Percentiles rank a stretch among this genome's conserved stretches.
phyloP scores from a whole-genome alignment of 768 basidiomycete species.

The Trametes punicea region DNA sequence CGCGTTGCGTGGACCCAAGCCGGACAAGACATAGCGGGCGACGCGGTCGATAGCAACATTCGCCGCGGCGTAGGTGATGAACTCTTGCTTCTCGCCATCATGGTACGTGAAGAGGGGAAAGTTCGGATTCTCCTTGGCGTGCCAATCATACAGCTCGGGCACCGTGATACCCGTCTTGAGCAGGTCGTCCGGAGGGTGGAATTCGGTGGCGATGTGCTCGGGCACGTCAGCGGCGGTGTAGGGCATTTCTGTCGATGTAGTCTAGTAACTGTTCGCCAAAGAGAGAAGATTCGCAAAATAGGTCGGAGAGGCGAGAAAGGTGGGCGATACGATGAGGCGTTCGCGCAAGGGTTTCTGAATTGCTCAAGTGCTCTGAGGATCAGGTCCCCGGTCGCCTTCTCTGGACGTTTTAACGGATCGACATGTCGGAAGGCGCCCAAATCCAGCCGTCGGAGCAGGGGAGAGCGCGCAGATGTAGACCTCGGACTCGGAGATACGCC shows the following conservation, averaged over 20 bases:
- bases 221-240: slow-evolving; percentile 1
- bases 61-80: slow-evolving; percentile 26
- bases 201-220: not conserved
- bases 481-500: no score
- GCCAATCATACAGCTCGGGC: slow-evolving; percentile 36
- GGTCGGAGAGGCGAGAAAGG: no score
- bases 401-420: no score
- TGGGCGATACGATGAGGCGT: no score
- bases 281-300: no score
- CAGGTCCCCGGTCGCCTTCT: no score
- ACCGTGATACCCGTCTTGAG: slow-evolving; percentile 21
- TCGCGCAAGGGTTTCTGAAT: no score
- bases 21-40: slow-evolving; percentile 12
- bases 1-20: not conserved
- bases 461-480: no score
- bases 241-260: not conserved
- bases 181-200: not conserved
- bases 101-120: slow-evolving; percentile 32
- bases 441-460: no score
- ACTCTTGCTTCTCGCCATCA: slow-evolving; percentile 10
- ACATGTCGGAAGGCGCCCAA: no score
- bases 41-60: slow-evolving; percentile 29
- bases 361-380: no score
- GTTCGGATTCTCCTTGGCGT: slow-evolving; percentile 27
- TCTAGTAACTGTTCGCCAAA: not conserved